Base-by-base conservation (phyloP, 2,329 filamentous ascomycete genomes). In the Pyrenophora tritici-repentis region DNA sequence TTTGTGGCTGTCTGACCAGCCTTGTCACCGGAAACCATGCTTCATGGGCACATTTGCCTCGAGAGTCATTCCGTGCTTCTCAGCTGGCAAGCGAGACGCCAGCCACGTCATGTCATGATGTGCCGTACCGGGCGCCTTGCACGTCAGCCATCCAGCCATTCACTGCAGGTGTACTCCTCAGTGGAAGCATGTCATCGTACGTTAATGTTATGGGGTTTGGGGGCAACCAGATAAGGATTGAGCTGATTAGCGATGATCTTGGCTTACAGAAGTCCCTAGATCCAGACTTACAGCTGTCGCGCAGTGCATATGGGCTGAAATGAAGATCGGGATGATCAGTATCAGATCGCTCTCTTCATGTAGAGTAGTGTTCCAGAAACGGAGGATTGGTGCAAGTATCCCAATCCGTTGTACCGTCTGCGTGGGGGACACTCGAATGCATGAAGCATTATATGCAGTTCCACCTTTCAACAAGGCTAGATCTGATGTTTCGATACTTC, bases 281-380 rank as follows among this genome's bases (percentile, higher is more conserved):
- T 38, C 38, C 50, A 22, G 38, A 36, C 35, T 53, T 45, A 55
- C 48, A 44, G 41, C 31, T 45, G 38, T 42, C 22, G n/a, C 35
- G 42, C 18, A 18, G 46, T 38, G 16, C 20, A 47, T 38, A 40
- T 35, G 37, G n/a, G 16, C 31, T 42, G 42, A 33, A 40, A 44
- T n/a, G 43, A n/a, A 24, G 40, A 57, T 57, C 33, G 41, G 17
- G 41, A 34, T 47, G 40, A 49, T 51, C 45, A 47, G 36, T 53
- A 57, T 55, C 42, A 31, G 48, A 37, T 46, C 16, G 29, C 40
- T 26, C 31, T n/a, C 32, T 32, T 49, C 18, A 43, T 49, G 34
- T 39, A 44, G 7, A 32, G 14, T 14, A 36, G 35, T 12, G 18
- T 37, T 41, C 45, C 50, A 34, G 24, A 49, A 40, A 18, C n/a